A percentile compares a stretch with the other conserved stretches of the same genome.
phyloP scores from a whole-genome alignment of 164 flowering plant genomes.

The Hamamelis virginiana region DNA sequence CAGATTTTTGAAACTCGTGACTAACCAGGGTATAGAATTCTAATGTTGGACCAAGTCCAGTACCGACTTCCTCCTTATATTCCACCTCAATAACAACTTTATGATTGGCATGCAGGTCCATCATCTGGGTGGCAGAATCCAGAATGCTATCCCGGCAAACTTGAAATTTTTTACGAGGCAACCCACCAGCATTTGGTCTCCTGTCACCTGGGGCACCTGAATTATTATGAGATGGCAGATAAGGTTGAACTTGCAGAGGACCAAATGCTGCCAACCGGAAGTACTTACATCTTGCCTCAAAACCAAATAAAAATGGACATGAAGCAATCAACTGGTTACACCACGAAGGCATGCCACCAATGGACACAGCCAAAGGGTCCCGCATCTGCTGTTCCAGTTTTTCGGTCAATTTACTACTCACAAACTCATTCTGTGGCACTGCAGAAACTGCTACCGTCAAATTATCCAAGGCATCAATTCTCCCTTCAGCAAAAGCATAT shows the following conservation, averaged over 20 bases:
- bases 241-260: constrained; percentile 30
- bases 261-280: constrained; percentile 62
- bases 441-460: constrained; percentile 32
- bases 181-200: constrained; percentile 25
- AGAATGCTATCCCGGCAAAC: constrained; percentile 56
- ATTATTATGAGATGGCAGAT: constrained; percentile 20
- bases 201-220: constrained; percentile 40
- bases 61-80: constrained; percentile 84
- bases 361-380: constrained; percentile 55
- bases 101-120: constrained; percentile 49
- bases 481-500: constrained; percentile 61
- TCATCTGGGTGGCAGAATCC: constrained; percentile 75
- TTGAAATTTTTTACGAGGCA: constrained; percentile 66
- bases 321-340: constrained; percentile 64
- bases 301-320: constrained; percentile 82
- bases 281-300: constrained; percentile 73
- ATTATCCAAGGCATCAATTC: constrained; percentile 40
- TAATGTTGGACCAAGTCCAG: constrained; percentile 96
- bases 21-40: constrained; percentile 92
- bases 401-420: constrained; percentile 70
- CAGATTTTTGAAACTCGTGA: constrained; percentile 78
- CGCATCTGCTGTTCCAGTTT: constrained; percentile 91
- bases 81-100: constrained; percentile 70
- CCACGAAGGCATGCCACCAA: constrained; percentile 84
- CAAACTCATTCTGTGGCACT: constrained; percentile 67